Evolutionary conservation across 202 grass and related monocot genomes (phyloP), one percentile per base, ranked within the genome.

Genomic region (Sporobolus alterniflorus): DNA sequence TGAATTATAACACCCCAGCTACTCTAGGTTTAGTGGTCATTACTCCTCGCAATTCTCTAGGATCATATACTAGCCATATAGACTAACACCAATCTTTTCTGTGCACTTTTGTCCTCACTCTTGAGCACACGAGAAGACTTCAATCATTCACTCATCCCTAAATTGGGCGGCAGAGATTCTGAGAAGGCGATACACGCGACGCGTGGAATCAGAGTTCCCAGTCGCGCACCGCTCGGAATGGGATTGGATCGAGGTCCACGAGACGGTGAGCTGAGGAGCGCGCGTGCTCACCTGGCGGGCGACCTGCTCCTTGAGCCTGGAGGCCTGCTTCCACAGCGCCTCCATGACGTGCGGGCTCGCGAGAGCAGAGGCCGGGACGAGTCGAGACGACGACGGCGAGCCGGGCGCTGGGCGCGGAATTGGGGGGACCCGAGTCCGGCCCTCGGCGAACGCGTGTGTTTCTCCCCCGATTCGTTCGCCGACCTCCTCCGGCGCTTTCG

Each of bases 291-390:
- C 96, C 91, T 98, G 96, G 25, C 96, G 91, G 14, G 93, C 85
- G 72, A 98, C 96, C 86, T 98, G 96, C 73, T 98, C 96, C 85
- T 94, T 89, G 69, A 98, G 79, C 89, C 92, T 96, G 65, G 93
- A 91, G 42, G 93, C 96, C 85, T 98, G 96, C 85, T 98, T 98
- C 93, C 91, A 91, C 28, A 96, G 76, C 30, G 96, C 91, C 79
- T 98, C 96, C 93, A 98, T 98, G 78, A 44, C 56, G 20, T 32
- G 30, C 41, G 30, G 40, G 15, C 33, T n/a, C n/a, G 7, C 6
- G 36, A 21, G 70, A 9, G 83, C 72, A 25, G 67, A 47, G 39
- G 56, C 54, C 20, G 21, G 16, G 9, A 11, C 21, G 63, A 21
- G 47, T 5, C 36, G 79, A 51, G 36, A 39, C 64, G 64, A 50